phyloP scores from a whole-genome alignment of 441 rosid species.

The Gossypium gossypioides region DNA sequence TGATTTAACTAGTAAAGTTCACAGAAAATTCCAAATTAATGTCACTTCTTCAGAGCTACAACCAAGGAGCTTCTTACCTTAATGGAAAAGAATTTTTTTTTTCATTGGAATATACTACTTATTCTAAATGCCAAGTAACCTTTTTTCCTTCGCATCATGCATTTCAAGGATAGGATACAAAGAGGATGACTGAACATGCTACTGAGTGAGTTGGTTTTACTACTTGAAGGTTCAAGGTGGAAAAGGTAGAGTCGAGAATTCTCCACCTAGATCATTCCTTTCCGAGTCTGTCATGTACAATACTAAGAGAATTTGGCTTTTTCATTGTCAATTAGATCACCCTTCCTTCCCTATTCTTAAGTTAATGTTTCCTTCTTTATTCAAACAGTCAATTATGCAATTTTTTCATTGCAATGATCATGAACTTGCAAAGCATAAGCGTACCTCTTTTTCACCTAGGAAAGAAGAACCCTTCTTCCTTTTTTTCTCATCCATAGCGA shows the following conservation, averaged over 20 bases:
- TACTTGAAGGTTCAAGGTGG: neutral
- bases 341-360: neutral
- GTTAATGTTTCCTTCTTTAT: neutral
- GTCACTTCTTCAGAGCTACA: neutral
- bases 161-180: neutral
- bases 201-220: neutral
- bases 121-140: neutral
- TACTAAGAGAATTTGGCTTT: neutral
- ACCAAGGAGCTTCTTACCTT: neutral
- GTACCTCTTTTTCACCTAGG: neutral
- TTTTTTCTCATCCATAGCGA: neutral
- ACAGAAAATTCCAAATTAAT: neutral
- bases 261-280: neutral
- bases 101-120: no score
- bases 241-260: neutral
- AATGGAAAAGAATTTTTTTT: neutral
- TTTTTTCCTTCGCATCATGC: neutral
- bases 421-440: neutral
- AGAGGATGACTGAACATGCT: neutral
- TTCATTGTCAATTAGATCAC: neutral
- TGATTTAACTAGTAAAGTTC: no score
- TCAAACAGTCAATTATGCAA: neutral
- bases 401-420: neutral
- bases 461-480: neutral
- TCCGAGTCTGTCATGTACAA: neutral